Evolutionary conservation across 1,139 yeast species (phyloP), one percentile per base, ranked within the genome.

Genomic region (Yamadazyma jaroonii): DNA sequence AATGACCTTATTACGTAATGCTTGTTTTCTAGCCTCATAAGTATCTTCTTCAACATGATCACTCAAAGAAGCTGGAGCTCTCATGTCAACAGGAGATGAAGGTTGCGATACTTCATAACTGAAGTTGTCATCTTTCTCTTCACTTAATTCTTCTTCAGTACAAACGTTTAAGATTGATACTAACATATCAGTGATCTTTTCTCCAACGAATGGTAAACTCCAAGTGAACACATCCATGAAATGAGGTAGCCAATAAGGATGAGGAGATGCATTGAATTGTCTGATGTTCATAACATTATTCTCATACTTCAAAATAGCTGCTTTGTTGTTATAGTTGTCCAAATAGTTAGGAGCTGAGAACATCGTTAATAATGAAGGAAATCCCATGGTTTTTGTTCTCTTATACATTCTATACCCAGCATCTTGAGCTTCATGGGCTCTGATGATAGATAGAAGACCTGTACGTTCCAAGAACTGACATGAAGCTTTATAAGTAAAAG

Each of bases 181-280:
- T 56, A 92, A 74, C 86, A 92, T 90, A 56, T 92, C 97, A 12
- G 96, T 87, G 42, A 90, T 84, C 50, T 89, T 79, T 63, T 92
- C 97, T n/a, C 97, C 97, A 28, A 92, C 97, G 69, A 92, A 92
- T 6, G 98, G 98, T 43, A 92, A 69, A 3, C 96, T 87, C 98
- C 98, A 92, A 5, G 96, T 85, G 61, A 92, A 92, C 6, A 90
- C 96, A 59, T 92, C 97, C 96, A 90, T 89, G 53, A 90, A 88
- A 60, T 90, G 90, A 3, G 98, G 98, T 49, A 92, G 71, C 92
- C 96, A 90, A 62, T 92, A 92, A 1, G 98, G 98, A 62, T 92
- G 97, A 7, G 96, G 96, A 28, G 92, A 82, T 53, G 84, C 69
- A 59, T 89, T 89, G 66, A 92, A 92, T 62, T 92, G 98, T 44